A percentile compares a stretch with the other conserved stretches of the same genome.
Conservation (phyloP, 345 rosid species). For the Pistacia integerrima region DNA sequence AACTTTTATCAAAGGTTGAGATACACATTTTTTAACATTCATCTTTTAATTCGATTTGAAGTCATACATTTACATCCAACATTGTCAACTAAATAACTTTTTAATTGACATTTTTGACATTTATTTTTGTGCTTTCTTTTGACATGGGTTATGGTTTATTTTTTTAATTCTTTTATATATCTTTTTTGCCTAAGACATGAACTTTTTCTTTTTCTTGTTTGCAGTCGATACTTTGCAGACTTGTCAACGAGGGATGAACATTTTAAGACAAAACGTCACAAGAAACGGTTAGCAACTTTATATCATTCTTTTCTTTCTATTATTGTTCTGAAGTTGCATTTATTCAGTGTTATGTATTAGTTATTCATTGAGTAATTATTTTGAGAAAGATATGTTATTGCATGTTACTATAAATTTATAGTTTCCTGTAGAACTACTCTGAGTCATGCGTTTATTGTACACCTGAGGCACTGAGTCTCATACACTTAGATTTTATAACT, state of each 20-base stretch:
- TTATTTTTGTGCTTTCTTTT: neutral
- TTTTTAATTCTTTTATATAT: too few relatives aligned
- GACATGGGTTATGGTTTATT: neutral
- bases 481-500: too few relatives aligned
- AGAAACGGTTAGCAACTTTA: conserved; percentile 60
- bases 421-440: neutral
- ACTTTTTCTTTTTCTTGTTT: conserved; percentile 15
- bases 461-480: neutral
- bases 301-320: neutral
- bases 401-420: neutral
- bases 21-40: too few relatives aligned
- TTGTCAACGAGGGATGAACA: conserved; percentile 68
- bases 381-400: neutral
- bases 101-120: neutral
- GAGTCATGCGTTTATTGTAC: neutral
- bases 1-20: too few relatives aligned
- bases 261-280: conserved; percentile 89
- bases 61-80: too few relatives aligned
- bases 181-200: neutral
- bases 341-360: neutral
- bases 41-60: too few relatives aligned
- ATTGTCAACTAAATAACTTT: too few relatives aligned
- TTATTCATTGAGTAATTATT: neutral
- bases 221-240: conserved; percentile 84
- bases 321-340: neutral